Base-by-base conservation (phyloP, 1,139 yeast genomes). In the Pneumocystis carinii region DNA sequence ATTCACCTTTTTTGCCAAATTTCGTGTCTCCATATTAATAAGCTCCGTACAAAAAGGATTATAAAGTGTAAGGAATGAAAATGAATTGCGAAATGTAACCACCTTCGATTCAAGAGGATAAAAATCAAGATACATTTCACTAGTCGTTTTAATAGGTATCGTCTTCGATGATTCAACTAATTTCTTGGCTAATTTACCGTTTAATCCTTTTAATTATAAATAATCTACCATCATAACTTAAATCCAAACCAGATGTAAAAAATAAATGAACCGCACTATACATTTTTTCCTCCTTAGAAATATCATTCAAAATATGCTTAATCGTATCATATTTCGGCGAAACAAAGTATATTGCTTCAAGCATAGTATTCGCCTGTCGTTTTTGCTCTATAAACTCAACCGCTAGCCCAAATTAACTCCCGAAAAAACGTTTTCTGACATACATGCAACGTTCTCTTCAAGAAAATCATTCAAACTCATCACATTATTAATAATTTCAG, bases 61-160 rank as follows among this genome's bases (percentile, higher is more conserved):
- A 73, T 83, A 90, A 70, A 86, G 87, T 48, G 84, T 77, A 59
- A 90, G 90, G 74, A 89, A 77, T 1, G 95, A 81, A 68, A 83
- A 65, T 1, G 73, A 69, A 59, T 73, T 71, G 59, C 72, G 71
- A 76, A 73, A 71, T 12, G 82, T 73, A 69, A 81, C 83, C 1
- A 77, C 77, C 58, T 76, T 77, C 0, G 79, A 69, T 70, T 83
- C 85, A 38, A 77, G 73, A 4, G 86, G 83, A 64, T 75, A 70
- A 59, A 78, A 77, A 48, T 77, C 78, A 41, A 83, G 67, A 61
- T 72, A 70, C 8, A 77, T 69, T 64, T 75, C 78, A 29, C 70
- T 68, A 29, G 76, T 68, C 8, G 75, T 68, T 6, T 69, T 69
- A 8, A 76, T 64, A 60, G 69, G 68, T 62, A 71, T 73, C n/a